Evolutionary conservation across 2,329 filamentous ascomycete genomes (phyloP).

Genomic region (Diaporthe sp.): DNA sequence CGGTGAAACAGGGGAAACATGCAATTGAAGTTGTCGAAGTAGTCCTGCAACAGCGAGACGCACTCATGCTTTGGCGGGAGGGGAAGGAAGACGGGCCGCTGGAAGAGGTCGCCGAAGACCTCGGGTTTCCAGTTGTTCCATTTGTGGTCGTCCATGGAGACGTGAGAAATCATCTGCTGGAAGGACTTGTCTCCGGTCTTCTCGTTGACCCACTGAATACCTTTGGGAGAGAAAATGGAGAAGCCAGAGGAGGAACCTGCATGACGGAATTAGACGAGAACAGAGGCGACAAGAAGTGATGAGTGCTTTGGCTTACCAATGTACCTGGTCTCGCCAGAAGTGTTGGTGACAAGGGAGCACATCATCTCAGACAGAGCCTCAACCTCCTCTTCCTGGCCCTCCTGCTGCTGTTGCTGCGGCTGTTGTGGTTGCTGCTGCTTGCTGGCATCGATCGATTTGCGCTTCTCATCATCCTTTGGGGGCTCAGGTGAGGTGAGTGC

Average conservation of each 20-base stretch:
- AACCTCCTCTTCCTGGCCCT: constrained; percentile 75
- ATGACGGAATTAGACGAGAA: constrained; percentile 28
- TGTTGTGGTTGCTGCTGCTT: constrained; percentile 41
- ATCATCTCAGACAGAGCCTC: constrained; percentile 97
- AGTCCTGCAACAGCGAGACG: constrained; percentile 89
- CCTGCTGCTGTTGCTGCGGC: neutral
- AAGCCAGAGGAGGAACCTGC: constrained; percentile 95
- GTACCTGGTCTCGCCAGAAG: constrained; percentile 93
- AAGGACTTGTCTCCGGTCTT: constrained; percentile 98
- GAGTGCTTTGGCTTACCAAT: constrained; percentile 74
- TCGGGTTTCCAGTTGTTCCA: constrained; percentile 99
- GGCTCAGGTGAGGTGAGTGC: constrained; percentile 67
- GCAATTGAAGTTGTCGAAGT: constrained; percentile 98
- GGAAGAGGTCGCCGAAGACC: constrained; percentile 93
- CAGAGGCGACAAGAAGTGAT: neutral
- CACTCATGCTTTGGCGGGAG: constrained; percentile 90
- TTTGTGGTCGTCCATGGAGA: constrained; percentile 93
- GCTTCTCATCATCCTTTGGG: constrained; percentile 49
- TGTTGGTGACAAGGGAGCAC: constrained; percentile 97
- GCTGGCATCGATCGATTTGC: constrained; percentile 51
- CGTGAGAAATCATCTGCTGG: constrained; percentile 91
- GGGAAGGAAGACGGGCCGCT: constrained; percentile 83
- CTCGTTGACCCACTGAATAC: constrained; percentile 98
- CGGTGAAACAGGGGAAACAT: constrained; percentile 98
- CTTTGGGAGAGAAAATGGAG: constrained; percentile 98